Percentiles rank a stretch among this genome's conserved stretches.
Conservation (phyloP, 2,329 filamentous ascomycete species). For the Aspergillus ochraceoroseus region DNA sequence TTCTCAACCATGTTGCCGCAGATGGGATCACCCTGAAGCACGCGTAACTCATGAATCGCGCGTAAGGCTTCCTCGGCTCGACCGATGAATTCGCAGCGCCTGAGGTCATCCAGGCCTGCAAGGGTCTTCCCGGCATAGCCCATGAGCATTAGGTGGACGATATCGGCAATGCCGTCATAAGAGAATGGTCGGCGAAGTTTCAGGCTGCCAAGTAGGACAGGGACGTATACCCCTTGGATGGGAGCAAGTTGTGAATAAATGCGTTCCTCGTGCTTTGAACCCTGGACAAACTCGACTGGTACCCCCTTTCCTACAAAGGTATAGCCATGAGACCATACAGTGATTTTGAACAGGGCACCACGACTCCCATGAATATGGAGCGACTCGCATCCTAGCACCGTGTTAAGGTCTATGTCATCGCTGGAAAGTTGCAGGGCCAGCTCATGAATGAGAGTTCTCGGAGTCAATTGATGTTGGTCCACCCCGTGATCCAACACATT, state of each 20-base stretch:
- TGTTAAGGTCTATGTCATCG: neutral
- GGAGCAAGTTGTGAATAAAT: constrained; percentile 21
- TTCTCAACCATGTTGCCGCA: constrained; percentile 19
- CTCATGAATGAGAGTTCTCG: constrained; percentile 8
- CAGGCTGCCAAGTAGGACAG: constrained; percentile 25
- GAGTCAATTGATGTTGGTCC: constrained; percentile 18
- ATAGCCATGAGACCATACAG: constrained; percentile 27
- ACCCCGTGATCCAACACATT: constrained; percentile 38
- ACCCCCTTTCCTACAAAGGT: constrained; percentile 27
- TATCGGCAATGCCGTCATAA: constrained; percentile 22
- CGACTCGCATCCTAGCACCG: constrained; percentile 18
- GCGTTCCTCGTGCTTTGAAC: constrained; percentile 19
- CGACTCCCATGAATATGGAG: constrained; percentile 25
- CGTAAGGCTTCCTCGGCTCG: constrained; percentile 19
- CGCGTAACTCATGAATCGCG: constrained; percentile 17
- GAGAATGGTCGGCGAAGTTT: constrained; percentile 19
- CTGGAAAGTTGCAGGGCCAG: constrained; percentile 10
- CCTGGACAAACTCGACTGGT: constrained; percentile 17
- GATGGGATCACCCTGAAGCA: constrained; percentile 21
- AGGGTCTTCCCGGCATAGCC: constrained; percentile 18
- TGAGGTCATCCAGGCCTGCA: constrained; percentile 10
- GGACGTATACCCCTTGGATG: constrained; percentile 23
- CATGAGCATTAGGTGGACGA: constrained; percentile 23
- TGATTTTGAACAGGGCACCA: constrained; percentile 29
- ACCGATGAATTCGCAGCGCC: constrained; percentile 9